Evolutionary conservation across 139 green algal genomes (phyloP).

Genomic region (Picochlorum costavermella): DNA sequence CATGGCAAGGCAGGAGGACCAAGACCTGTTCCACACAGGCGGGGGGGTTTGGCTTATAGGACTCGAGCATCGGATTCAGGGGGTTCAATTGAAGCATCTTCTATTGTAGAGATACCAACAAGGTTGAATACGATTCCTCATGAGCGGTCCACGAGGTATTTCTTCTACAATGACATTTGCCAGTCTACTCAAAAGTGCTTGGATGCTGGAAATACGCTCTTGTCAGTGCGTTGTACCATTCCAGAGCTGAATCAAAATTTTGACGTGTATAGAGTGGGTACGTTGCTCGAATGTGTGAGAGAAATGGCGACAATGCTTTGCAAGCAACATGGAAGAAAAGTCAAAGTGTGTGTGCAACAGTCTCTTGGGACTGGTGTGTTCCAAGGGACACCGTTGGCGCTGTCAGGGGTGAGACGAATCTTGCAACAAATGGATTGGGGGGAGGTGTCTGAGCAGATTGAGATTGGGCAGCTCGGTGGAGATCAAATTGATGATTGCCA

Average conservation of each 20-base stretch:
- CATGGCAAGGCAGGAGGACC: too few species aligned
- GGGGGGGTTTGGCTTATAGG: too few species aligned
- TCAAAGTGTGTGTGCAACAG: constrained; percentile 66
- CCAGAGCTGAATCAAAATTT: constrained; percentile 52
- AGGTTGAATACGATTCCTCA: constrained; percentile 50
- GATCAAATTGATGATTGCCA: constrained; percentile 26
- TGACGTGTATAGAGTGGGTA: constrained; percentile 74
- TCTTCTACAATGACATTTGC: constrained; percentile 40
- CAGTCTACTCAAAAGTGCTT: constrained; percentile 27
- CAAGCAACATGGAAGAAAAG: constrained; percentile 54
- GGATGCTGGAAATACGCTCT: constrained; percentile 18
- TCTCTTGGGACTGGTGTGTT: constrained; percentile 75
- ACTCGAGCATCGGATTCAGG: background rate
- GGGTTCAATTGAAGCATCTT: background rate
- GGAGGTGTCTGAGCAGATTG: constrained; percentile 2
- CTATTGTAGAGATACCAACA: constrained; percentile 15
- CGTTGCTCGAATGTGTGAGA: constrained; percentile 68
- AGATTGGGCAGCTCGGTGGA: background rate
- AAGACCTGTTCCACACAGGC: too few species aligned
- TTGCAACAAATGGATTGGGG: constrained; percentile 82
- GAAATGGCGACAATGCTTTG: constrained; percentile 55
- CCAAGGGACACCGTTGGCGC: constrained; percentile 48
- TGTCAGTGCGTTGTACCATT: constrained; percentile 21
- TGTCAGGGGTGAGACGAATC: constrained; percentile 58
- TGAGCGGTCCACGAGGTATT: constrained; percentile 26